Evolutionary conservation across 2,329 filamentous ascomycete species (phyloP).

Genomic region (Dactylellina parvicollis): DNA sequence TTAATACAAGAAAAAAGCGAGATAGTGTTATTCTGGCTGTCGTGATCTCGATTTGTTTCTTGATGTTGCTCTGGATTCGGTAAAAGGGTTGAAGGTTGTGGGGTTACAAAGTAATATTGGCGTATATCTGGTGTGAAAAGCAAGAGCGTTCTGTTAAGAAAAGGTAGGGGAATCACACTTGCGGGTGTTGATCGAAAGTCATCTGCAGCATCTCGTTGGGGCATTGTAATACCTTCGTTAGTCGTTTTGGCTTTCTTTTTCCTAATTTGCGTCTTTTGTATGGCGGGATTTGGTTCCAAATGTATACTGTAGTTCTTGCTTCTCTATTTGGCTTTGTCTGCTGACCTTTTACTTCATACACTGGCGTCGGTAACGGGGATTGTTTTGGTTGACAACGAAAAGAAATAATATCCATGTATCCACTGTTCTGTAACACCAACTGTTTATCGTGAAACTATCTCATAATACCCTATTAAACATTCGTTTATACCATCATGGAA

Average conservation of each 20-base stretch:
- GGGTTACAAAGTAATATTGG: constrained; percentile 57
- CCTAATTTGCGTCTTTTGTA: constrained; percentile 54
- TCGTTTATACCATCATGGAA: too few relatives aligned
- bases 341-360: constrained; percentile 11
- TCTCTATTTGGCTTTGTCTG: constrained; percentile 10
- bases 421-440: background rate
- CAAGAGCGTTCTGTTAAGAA: too few relatives aligned
- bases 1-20: constrained; percentile 91
- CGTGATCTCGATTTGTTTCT: constrained; percentile 91
- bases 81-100: constrained; percentile 61
- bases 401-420: constrained; percentile 5
- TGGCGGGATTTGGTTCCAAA: constrained; percentile 13
- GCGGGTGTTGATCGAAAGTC: background rate
- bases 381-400: constrained; percentile 17
- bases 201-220: background rate
- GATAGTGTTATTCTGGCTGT: constrained; percentile 92
- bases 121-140: constrained; percentile 31
- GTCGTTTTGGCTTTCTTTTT: constrained; percentile 13
- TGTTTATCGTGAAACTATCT: background rate
- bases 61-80: constrained; percentile 82
- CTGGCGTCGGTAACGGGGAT: constrained; percentile 40
- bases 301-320: constrained; percentile 7
- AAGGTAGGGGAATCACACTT: constrained; percentile 12
- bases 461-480: too few relatives aligned
- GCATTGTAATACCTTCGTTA: background rate